Evolutionary conservation across 208 protist species (phyloP), one percentile per base, ranked within the genome.

Genomic region (Blechomonas ayalai): DNA sequence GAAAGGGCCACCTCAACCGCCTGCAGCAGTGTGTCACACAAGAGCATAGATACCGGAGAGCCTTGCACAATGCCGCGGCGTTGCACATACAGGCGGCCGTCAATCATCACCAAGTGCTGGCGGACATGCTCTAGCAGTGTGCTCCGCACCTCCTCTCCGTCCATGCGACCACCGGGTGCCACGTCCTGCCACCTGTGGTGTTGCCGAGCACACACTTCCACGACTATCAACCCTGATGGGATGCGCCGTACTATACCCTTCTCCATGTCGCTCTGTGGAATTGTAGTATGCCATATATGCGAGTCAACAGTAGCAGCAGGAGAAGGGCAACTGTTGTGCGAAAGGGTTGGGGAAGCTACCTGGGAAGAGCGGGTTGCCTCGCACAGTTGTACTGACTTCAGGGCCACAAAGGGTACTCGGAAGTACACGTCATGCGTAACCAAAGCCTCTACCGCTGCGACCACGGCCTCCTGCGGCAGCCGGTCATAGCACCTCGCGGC

Each of bases 31-130:
- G 44, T 48, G 37, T 91, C 69, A 39, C 82, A 91, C 8, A 91
- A 49, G 31, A 91, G 64, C 73, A 81, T 83, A 16, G 75, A 66
- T 20, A 91, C 78, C 0, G 82, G 58, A 23, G 78, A 85, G 42
- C 82, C 82, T 52, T 91, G 82, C 23, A 57, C 32, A 26, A 91
- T 79, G 19, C 82, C 82, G 2, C 54, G 6, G 29, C 28, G 38
- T 40, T 91, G 82, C 29, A 41, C 43, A 34, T 67, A 83, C 13
- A 81, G 40, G n/a, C 9, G 27, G 31, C 59, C 52, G 34, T 56
- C 27, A 2, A 81, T n/a, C 9, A 60, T 41, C 3, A 84, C 50
- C 24, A 82, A 52, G 28, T 90, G 73, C 27, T 32, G 28, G 16
- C 62, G 59, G 0, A 82, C 28, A 39, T 85, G 75, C 7, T 75